Conservation (phyloP, 2,329 filamentous ascomycete genomes). For the Cryphonectria japonica region DNA sequence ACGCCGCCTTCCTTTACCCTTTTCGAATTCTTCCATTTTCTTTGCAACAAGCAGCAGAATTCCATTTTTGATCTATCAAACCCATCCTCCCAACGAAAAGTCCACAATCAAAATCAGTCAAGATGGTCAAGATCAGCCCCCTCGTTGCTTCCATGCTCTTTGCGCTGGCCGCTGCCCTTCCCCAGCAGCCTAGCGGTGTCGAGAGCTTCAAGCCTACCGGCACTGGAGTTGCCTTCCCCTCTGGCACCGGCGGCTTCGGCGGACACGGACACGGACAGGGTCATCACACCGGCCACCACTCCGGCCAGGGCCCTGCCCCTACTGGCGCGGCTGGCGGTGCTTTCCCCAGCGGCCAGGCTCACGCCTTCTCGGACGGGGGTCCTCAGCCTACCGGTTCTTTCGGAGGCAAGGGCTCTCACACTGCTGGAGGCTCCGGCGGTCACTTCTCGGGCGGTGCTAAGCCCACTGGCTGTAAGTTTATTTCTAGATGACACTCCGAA, state of each 20-base stretch:
- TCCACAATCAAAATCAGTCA: conserved; percentile 24
- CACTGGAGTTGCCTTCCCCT: conserved; percentile 17
- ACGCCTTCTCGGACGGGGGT: not conserved
- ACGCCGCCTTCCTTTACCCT: conserved; percentile 11
- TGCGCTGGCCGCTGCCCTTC: conserved; percentile 25
- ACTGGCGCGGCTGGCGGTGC: conserved; percentile 1
- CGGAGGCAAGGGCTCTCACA: conserved; percentile 4
- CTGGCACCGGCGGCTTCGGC: conserved; percentile 21
- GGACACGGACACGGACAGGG: conserved; percentile 1
- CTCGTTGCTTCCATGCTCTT: conserved; percentile 27
- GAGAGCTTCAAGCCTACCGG: not conserved
- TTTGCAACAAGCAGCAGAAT: conserved; percentile 6
- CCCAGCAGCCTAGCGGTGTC: conserved; percentile 18
- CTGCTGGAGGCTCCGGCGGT: conserved; percentile 4
- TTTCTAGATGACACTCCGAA: not conserved
- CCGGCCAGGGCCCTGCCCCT: conserved; percentile 9
- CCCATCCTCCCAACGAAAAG: not conserved
- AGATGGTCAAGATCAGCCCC: conserved; percentile 30
- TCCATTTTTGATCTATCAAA: not conserved
- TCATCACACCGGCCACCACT: conserved; percentile 3
- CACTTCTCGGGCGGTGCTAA: conserved; percentile 8
- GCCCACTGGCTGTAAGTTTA: conserved; percentile 13
- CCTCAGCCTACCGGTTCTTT: conserved; percentile 22
- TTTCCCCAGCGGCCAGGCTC: conserved; percentile 9
- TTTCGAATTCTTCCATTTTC: conserved; percentile 1